Evolutionary conservation across 2,329 filamentous ascomycete species (phyloP), one percentile per base, ranked within the genome.

Genomic region (Botryotinia convoluta): DNA sequence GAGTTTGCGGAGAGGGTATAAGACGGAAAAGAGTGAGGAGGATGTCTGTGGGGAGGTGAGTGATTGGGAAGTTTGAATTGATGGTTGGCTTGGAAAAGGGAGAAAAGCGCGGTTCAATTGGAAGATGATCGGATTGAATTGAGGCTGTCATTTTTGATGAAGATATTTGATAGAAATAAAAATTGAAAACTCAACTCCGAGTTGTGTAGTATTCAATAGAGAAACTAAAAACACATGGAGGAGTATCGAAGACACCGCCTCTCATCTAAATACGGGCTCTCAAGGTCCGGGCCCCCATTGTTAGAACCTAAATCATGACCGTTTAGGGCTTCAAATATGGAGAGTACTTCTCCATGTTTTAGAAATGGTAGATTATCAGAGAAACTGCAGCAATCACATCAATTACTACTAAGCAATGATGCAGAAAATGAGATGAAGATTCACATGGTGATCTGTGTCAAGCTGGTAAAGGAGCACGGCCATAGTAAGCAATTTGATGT

Each of bases 1-100:
- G 68, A 9, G 67, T 71, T 35, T 71, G 57, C 8, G 37, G 29
- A 22, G 61, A 72, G 20, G 39, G 4, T 7, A 72, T 67, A 14
- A 26, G 29, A 16, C 70, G 61, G 16, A 72, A 37, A 10, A 72
- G 3, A 29, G 48, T 37, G 14, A 72, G 16, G 16, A 72, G 14
- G n/a, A 72, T 72, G 4, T 72, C 70, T 8, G 62, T 39, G 4
- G 35, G 70, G 20, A 72, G 61, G 14, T 45, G 45, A n/a, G 48
- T 57, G 20, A 67, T 67, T 20, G 45, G 35, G 14, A 64, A 72
- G 16, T 59, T 57, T 72, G 35, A 35, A 14, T 12, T 18, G n/a
- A 14, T 18, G n/a, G 51, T 26, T 67, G 51, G 20, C 32, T 69
- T 69, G 18, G 18, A 22, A 35, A 16, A 20, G n/a, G 63, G 20